Conservation (phyloP, 768 basidiomycete genomes). For the Cystobasidium onofrii region DNA sequence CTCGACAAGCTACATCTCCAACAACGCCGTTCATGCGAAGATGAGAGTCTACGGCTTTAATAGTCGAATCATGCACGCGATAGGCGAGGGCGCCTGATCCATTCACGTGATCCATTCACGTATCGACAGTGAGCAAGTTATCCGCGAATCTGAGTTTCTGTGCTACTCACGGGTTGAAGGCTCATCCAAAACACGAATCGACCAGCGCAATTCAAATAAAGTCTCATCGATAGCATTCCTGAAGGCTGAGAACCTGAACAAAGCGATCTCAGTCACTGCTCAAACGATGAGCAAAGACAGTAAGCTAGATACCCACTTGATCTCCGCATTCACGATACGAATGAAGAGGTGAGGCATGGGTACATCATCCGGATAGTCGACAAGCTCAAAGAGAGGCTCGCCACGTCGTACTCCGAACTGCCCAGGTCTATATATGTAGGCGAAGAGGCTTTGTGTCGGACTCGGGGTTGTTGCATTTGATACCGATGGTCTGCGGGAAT, state of each 20-base stretch:
- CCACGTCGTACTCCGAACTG: background rate
- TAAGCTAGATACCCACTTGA: constrained; percentile 20
- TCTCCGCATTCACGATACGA: background rate
- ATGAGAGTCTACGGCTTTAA: constrained; percentile 22
- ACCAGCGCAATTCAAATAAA: constrained; percentile 13
- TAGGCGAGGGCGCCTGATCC: constrained; percentile 8
- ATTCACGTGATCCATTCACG: too few relatives aligned
- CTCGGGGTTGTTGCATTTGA: background rate
- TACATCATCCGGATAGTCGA: constrained; percentile 24
- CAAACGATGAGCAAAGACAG: too few relatives aligned
- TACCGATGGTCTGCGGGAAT: background rate
- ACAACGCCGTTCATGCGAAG: constrained; percentile 27
- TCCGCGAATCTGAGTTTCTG: background rate
- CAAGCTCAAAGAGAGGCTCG: constrained; percentile 3
- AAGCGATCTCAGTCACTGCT: too few relatives aligned
- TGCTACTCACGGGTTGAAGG: constrained; percentile 24
- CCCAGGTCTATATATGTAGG: constrained; percentile 1
- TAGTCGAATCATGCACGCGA: constrained; percentile 18
- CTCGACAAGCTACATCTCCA: constrained; percentile 6
- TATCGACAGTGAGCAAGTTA: background rate
- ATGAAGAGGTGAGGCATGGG: constrained; percentile 24
- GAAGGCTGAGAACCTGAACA: constrained; percentile 23
- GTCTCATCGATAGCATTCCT: background rate
- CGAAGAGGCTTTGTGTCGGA: background rate
- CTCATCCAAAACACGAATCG: constrained; percentile 8